Percentiles rank a stretch among this genome's conserved stretches.
These are phyloP conservation scores for Patellifolia procumbens DNA, from an alignment of 179 eudicot genomes.

Conservation along the genomic window DNA sequence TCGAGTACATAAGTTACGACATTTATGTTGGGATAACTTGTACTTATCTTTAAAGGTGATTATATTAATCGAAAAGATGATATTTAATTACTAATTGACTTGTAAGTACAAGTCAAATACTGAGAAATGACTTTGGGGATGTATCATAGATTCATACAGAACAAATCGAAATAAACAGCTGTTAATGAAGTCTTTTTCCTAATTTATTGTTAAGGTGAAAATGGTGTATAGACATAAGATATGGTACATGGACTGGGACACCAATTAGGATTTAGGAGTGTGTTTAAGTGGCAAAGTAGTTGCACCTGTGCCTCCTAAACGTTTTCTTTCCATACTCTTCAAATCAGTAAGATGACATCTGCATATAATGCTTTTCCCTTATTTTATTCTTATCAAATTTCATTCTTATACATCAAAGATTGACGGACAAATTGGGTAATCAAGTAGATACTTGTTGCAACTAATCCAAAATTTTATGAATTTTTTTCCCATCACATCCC, in stretches of 20 bases:
- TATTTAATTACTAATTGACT: too few relatives aligned
- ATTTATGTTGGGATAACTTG: too few relatives aligned
- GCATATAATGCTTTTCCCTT: not conserved
- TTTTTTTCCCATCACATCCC: not conserved
- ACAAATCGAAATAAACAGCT: not conserved
- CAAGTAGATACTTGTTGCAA: not conserved
- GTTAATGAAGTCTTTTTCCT: not conserved
- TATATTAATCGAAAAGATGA: too few relatives aligned
- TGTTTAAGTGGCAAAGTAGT: conserved; percentile 9
- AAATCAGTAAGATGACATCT: too few relatives aligned
- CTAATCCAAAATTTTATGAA: not conserved
- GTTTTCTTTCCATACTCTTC: not conserved
- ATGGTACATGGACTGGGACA: too few relatives aligned
- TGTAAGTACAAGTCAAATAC: too few relatives aligned
- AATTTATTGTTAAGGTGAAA: not conserved
- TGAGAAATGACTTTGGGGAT: too few relatives aligned
- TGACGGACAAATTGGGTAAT: not conserved
- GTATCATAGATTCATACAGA: too few relatives aligned
- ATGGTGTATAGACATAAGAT: too few relatives aligned
- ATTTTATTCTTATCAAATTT: not conserved
- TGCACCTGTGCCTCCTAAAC: conserved; percentile 2
- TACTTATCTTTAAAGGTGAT: too few relatives aligned
- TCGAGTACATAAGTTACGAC: too few relatives aligned
- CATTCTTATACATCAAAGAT: not conserved
- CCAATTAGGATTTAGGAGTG: not conserved